These are phyloP conservation scores for Penicillium simplicissimum DNA, from an alignment of 495 filamentous ascomycete species.

Conservation along the genomic window DNA sequence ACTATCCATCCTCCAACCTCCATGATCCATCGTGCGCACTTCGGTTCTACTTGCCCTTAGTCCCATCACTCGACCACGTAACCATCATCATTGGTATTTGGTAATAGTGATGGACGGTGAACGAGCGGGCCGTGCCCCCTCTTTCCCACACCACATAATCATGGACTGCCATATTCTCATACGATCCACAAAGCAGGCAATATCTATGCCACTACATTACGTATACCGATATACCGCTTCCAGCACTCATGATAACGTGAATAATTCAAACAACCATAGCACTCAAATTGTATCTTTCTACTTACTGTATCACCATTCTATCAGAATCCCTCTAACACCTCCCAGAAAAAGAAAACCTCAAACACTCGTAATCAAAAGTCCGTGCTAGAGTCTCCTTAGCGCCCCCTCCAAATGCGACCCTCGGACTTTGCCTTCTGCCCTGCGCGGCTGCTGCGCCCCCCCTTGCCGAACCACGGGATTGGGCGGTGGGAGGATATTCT, in stretches of 20 bases:
- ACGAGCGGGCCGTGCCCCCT: not conserved
- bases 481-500: not conserved
- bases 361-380: not conserved
- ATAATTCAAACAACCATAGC: too few species aligned
- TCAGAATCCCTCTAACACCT: not conserved
- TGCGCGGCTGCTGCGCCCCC: not conserved
- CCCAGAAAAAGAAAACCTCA: not conserved
- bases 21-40: not conserved
- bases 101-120: too few species aligned
- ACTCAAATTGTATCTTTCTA: too few species aligned
- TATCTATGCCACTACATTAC: too few species aligned
- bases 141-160: not conserved
- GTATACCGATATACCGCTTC: too few species aligned
- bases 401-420: constrained; percentile 6
- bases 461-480: constrained; percentile 1
- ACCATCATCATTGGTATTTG: too few species aligned
- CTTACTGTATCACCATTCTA: too few species aligned
- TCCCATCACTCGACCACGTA: not conserved
- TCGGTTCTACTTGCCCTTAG: not conserved
- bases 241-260: too few species aligned
- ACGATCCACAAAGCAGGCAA: too few species aligned
- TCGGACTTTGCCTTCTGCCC: not conserved
- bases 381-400: not conserved
- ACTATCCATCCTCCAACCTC: not conserved
- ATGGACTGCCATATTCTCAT: not conserved